A percentile compares a stretch with the other conserved stretches of the same genome.
These are phyloP conservation scores for Sicyos baderoa DNA, from an alignment of 306 rosid genomes.

Conservation along the genomic window DNA sequence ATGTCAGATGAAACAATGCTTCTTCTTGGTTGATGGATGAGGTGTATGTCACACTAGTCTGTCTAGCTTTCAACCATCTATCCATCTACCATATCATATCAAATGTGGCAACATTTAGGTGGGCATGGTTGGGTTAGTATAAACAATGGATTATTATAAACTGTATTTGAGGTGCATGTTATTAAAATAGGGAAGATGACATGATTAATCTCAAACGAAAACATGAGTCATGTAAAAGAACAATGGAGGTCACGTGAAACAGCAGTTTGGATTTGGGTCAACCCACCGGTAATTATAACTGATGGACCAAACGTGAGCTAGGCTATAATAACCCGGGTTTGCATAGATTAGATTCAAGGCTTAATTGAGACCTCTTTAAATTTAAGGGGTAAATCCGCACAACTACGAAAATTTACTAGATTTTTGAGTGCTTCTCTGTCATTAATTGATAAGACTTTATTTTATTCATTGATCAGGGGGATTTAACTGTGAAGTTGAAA, in stretches of 20 bases:
- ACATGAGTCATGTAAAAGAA: too few species aligned
- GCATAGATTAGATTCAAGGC: background rate
- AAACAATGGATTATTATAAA: too few species aligned
- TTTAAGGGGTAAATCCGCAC: background rate
- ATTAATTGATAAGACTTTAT: conserved; percentile 9
- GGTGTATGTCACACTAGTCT: background rate
- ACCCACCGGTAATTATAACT: too few species aligned
- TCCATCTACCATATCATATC: background rate
- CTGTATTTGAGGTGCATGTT: too few species aligned
- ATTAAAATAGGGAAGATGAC: too few species aligned
- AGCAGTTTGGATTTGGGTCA: too few species aligned
- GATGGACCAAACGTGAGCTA: too few species aligned
- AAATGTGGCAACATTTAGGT: background rate
- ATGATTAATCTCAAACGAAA: too few species aligned
- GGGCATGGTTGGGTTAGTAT: too few species aligned
- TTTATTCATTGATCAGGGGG: conserved; percentile 41
- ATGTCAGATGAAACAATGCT: background rate
- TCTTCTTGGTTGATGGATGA: background rate
- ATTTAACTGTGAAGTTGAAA: conserved; percentile 55
- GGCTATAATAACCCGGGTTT: too few species aligned
- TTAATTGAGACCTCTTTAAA: background rate
- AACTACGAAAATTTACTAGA: background rate
- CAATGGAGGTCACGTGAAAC: too few species aligned
- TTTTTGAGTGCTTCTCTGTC: background rate
- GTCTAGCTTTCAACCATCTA: background rate